phyloP scores from a whole-genome alignment of 495 filamentous ascomycete genomes.

The Aspergillus sparsus region DNA sequence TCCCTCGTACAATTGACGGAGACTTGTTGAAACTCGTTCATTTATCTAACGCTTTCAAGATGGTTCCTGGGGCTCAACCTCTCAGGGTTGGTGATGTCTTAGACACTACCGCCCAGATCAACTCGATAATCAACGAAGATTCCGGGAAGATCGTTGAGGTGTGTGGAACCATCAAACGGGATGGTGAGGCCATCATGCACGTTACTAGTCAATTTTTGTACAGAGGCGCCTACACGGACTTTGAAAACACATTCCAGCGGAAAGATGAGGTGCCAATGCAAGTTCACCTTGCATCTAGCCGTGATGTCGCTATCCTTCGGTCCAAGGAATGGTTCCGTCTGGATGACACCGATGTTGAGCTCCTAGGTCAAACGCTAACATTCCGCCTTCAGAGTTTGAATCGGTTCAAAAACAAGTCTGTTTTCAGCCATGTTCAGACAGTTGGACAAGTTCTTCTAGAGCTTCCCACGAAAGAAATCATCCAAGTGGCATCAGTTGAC shows the following conservation, averaged over 20 bases:
- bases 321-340: slow-evolving; percentile 98
- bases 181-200: slow-evolving; percentile 92
- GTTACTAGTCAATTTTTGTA: slow-evolving; percentile 98
- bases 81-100: slow-evolving; percentile 92
- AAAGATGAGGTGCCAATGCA: slow-evolving; percentile 96
- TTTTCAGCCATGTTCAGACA: slow-evolving; percentile 92
- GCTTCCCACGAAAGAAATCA: slow-evolving; percentile 94
- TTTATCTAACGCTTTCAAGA: slow-evolving; percentile 94
- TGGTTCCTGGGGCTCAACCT: slow-evolving; percentile 93
- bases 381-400: slow-evolving; percentile 92
- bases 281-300: slow-evolving; percentile 77
- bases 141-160: slow-evolving; percentile 99
- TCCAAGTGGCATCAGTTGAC: slow-evolving; percentile 92
- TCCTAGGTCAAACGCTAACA: slow-evolving; percentile 87
- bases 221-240: slow-evolving; percentile 88
- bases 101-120: slow-evolving; percentile 92
- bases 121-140: slow-evolving; percentile 96
- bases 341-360: slow-evolving; percentile 75
- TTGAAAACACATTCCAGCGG: slow-evolving; percentile 96
- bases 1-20: slow-evolving; percentile 90
- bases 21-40: slow-evolving; percentile 94
- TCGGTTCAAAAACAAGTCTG: slow-evolving; percentile 89
- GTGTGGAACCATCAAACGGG: slow-evolving; percentile 88
- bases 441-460: slow-evolving; percentile 90
- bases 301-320: slow-evolving; percentile 88